Evolutionary conservation across 305 asterid genomes (phyloP), one percentile per base, ranked within the genome.

Genomic region (Fraxinus ornus): DNA sequence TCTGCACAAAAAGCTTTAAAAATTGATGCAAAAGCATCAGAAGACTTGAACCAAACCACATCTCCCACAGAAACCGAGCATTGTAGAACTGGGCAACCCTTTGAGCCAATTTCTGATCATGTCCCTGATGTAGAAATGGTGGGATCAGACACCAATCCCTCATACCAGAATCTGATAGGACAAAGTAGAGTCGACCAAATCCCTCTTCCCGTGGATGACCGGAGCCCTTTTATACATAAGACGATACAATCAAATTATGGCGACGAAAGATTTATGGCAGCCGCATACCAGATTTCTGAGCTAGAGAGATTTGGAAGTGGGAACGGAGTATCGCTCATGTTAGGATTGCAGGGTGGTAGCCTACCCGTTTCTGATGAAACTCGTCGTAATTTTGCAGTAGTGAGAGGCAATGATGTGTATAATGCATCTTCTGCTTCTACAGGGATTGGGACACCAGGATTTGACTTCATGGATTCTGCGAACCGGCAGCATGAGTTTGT

Each of bases 341-440:
- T 94, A 77, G 97, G 97, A 47, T 82, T 94, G 88, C 97, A 93
- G 79, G 95, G 91, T 60, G 88, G 90, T 26, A 68, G 80, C 75
- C 44, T 88, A 37, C 89, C 86, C 2, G 87, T 93, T 89, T 84
- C 88, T 26, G 84, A 89, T 15, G 86, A 83, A 49, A 70, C 86
- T 22, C 87, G 57, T 52, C 89, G 78, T 75, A 88, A 87, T 76
- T 91, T 87, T 84, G 82, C 87, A 68, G 83, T 92, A 22, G 74
- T 86, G 66, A 90, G 94, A 79, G 94, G 84, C 30, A 86, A 81
- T 75, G 91, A 85, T 36, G 88, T 84, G 10, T 88, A 88, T 68
- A 87, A 79, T 70, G 77, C 88, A 10, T 75, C 87, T 28, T 88
- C 87, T 47, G 68, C 95, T 22, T 88, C 85, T 70, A 85, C 90